Evolutionary conservation across 345 rosid genomes (phyloP), one percentile per base, ranked within the genome.

Genomic region (Ricinus communis): DNA sequence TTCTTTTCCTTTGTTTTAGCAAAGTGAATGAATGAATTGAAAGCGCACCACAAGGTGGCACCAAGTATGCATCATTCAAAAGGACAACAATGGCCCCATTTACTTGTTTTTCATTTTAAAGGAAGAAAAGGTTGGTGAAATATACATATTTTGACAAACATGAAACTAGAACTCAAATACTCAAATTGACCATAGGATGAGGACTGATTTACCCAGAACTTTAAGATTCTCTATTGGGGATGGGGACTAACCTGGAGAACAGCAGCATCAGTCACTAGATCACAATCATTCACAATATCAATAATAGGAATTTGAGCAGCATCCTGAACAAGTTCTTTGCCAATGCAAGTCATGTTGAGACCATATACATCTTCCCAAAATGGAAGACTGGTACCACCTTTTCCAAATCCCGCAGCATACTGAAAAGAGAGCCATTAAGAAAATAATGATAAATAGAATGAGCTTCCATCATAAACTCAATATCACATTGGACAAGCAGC

Each of bases 361-460:
- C 97, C 93, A 76, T 86, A 87, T 19, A 91, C 95, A 79, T 87
- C 87, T 75, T 92, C 94, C 99, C 99, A 95, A 77, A 92, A 95
- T 40, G 96, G 88, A 56, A 92, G 84, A 80, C 97, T 90, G 13
- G 97, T 95, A 41, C 85, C 88, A 65, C 96, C 93, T 78, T 73
- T 92, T 74, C 99, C 99, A 72, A 95, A 90, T 71, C 99, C 99
- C 0, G 96, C 93, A 76, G 83, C 96, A 83, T 79, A 86, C 97
- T 94, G 77, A 65, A 74, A 66, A 70, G n/a, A 63, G 46, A 27
- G 21, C 21, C 53, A 56, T 21, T 5, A 43, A 45, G 69, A 25
- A 53, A 53, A 41, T 27, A 67, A 67, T 43, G 28, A 60, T 62
- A 73, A 70, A 61, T 9, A n/a, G 2, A 43, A 0, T 15, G 45